A percentile compares a stretch with the other conserved stretches of the same genome.
Conservation (phyloP, 2,329 filamentous ascomycete genomes). For the Arthrobotrys musiformis region DNA sequence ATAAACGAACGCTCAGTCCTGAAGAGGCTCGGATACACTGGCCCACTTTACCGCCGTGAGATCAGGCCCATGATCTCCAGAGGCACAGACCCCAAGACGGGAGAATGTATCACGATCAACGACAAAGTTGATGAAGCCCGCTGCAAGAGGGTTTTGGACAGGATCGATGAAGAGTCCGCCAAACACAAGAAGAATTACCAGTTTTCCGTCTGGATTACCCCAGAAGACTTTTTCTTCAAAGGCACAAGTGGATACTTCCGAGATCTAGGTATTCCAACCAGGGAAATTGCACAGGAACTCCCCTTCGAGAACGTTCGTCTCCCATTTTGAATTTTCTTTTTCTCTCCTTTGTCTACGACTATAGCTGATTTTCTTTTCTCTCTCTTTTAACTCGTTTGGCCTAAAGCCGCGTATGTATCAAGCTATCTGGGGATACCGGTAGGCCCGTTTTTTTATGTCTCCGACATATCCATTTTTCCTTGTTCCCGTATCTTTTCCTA, state of each 20-base stretch:
- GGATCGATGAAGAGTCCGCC: neutral
- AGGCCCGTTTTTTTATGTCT: too few species aligned
- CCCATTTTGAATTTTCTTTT: neutral
- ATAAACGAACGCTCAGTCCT: slow-evolving; percentile 22
- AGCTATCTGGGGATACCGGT: too few species aligned
- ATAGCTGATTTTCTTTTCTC: neutral
- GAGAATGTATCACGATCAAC: neutral
- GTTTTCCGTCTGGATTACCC: slow-evolving; percentile 12
- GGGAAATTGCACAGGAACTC: neutral
- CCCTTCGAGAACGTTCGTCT: neutral
- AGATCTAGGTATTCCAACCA: neutral
- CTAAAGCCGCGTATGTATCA: too few species aligned
- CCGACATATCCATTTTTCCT: too few species aligned
- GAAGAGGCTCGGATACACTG: slow-evolving; percentile 4
- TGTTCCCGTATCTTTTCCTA: too few species aligned
- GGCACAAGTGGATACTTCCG: neutral
- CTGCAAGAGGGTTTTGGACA: neutral
- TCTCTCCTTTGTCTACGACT: neutral
- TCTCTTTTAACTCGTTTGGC: too few species aligned
- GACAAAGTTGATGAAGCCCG: neutral
- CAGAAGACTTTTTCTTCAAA: slow-evolving; percentile 1
- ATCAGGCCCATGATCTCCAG: neutral
- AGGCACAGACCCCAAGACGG: neutral
- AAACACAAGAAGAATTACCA: neutral
- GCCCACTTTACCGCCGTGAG: neutral